A percentile compares a stretch with the other conserved stretches of the same genome.
phyloP scores from a whole-genome alignment of 768 basidiomycete genomes.

The Mycena rosella region DNA sequence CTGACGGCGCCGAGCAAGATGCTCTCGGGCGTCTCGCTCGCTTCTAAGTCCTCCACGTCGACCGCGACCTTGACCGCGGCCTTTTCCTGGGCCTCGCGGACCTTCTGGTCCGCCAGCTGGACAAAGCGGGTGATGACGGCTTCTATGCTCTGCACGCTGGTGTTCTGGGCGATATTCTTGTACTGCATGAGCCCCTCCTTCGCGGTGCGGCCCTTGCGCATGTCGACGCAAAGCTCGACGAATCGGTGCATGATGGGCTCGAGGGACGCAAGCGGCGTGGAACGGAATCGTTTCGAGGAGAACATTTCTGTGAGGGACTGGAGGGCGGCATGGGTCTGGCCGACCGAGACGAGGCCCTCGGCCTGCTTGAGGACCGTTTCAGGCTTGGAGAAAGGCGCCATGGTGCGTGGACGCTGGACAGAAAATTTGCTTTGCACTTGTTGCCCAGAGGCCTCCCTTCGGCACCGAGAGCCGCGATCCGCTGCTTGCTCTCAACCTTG shows the following conservation, averaged over 20 bases:
- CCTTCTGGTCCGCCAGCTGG: constrained; percentile 82
- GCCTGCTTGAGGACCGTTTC: constrained; percentile 93
- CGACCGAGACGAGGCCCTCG: constrained; percentile 94
- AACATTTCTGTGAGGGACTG: constrained; percentile 95
- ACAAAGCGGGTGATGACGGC: constrained; percentile 90
- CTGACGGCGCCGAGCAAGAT: constrained; percentile 92
- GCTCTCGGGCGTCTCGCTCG: constrained; percentile 94
- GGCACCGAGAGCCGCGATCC: neutral
- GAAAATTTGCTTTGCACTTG: constrained; percentile 16
- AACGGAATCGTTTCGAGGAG: constrained; percentile 92
- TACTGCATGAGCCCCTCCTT: constrained; percentile 97
- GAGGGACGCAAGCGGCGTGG: constrained; percentile 87
- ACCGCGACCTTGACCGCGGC: constrained; percentile 81
- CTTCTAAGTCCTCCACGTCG: constrained; percentile 96
- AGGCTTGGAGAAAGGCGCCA: constrained; percentile 93
- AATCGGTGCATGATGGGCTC: constrained; percentile 98
- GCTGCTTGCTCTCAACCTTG: neutral
- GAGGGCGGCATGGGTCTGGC: constrained; percentile 90
- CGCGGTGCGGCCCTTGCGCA: constrained; percentile 93
- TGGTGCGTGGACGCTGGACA: constrained; percentile 51
- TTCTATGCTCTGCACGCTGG: constrained; percentile 92
- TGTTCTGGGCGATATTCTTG: constrained; percentile 98
- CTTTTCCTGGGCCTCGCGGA: constrained; percentile 88
- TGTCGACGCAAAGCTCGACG: constrained; percentile 95
- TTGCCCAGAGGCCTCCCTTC: neutral